Base-by-base conservation (phyloP, 352 stramenopile species). In the Globisporangium camurandrum region DNA sequence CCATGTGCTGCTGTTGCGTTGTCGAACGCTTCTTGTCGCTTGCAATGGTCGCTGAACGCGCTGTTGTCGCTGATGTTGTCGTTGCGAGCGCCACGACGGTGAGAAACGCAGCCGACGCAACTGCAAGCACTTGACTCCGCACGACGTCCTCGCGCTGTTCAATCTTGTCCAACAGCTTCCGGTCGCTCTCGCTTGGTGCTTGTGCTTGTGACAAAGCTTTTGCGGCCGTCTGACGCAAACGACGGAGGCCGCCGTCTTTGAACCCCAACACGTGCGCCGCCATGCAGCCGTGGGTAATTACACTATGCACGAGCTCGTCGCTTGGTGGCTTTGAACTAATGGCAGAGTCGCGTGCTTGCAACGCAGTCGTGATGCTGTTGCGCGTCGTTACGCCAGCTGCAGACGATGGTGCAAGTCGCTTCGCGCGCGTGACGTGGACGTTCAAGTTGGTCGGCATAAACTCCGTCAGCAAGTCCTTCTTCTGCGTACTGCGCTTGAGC, bases 371-470 rank as follows among this genome's bases (percentile, higher is more conserved):
- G 33, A 71, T 54, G 27, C 57, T 75, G 23, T 68, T 62, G 3
- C 43, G 47, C 26, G 33, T 14, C 24, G 65, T 14, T 23, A 64
- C 61, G 19, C 46, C 71, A n/a, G n/a, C n/a, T n/a, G n/a, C n/a
- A n/a, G n/a, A n/a, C n/a, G 72, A 73, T 10, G 88, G 62, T 16
- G 69, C 43, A 26, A 88, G 61, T 12, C 71, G 73, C 46, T 67
- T 68, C 24, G 75, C 83, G 26, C 83, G 83, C 22, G 90, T 69
- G 38, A 92, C 49, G 49, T 94, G 83, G 22, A 74, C 89, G 49
- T 91, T 90, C 1, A 94, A 48, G 62, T 94, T 94, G 10, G 78
- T 91, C 2, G 80, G 69, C 83, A 94, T 94, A 50, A 94, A 94
- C 41, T 85, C 72, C 1, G 76, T 81, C 6, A 69, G 66, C 59